Evolutionary conservation across 2,329 filamentous ascomycete genomes (phyloP), one percentile per base, ranked within the genome.

Genomic region (Helicocarpus griseus): DNA sequence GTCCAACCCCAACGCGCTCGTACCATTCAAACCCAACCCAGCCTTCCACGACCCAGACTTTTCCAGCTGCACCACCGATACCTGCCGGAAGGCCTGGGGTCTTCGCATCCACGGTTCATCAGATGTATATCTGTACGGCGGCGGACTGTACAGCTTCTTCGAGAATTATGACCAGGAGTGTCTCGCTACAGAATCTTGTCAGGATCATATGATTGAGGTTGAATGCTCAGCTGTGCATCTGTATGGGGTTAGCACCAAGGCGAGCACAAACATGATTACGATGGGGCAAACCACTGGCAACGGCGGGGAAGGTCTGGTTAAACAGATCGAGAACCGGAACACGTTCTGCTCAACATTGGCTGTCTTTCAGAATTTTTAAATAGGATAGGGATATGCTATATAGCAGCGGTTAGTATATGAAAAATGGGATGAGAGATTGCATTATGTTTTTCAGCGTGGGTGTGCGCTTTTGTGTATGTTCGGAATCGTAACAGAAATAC

Each of bases 91-190:
- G 63, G 80, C 87, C 1, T 89, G 84, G 84, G 88, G 86, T 60
- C 74, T 93, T 43, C 83, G 86, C 22, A 75, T 89, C 38, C 70
- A 80, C 51, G 77, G 85, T 66, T 87, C 84, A 2, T 76, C 74
- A 8, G 78, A 88, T 55, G 65, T 89, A 17, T 80, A 78, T 63
- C 70, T 89, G 61, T 87, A 83, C 62, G 86, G 87, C 43, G 84
- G 80, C 4, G 87, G 87, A 24, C 71, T 90, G 53, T 91, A 91
- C 76, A 84, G 78, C 58, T 91, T 91, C 78, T 91, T 89, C 63
- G 80, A 91, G 67, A 88, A 89, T 75, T 91, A 91, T 69, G 73
- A 70, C 35, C 85, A 89, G 68, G 74, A 75, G 17, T 93, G 87
- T 61, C 77, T 90, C 14, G 67, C 69, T 35, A 76, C 75, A 8